Conservation (phyloP, 2,329 filamentous ascomycete genomes). For the Trichoderma guizhouense region DNA sequence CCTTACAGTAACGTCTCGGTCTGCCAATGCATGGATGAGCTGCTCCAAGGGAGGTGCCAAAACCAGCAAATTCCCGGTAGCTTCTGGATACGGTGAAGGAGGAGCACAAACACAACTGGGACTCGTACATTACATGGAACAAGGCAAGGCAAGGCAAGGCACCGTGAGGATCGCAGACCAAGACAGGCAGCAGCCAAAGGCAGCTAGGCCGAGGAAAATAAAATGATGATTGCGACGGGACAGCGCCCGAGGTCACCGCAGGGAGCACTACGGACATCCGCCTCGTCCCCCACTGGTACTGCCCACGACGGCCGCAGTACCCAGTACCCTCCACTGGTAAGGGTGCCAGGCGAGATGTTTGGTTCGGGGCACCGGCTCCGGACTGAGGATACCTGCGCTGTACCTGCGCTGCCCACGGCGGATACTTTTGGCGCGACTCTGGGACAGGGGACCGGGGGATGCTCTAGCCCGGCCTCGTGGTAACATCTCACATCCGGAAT, state of each 20-base stretch:
- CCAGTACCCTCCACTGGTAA: not conserved
- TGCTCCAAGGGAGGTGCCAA: not conserved
- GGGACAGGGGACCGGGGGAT: not conserved
- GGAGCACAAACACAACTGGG: not conserved
- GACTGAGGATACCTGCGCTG: not conserved
- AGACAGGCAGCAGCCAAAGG: constrained; percentile 11
- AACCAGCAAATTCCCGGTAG: not conserved
- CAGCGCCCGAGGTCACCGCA: not conserved
- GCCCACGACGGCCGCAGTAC: not conserved
- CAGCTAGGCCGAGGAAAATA: constrained; percentile 7
- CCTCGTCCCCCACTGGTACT: not conserved
- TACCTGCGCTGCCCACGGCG: not conserved
- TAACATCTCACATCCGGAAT: constrained; percentile 13
- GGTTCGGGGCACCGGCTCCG: not conserved
- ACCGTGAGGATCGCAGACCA: not conserved
- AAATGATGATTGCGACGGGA: constrained; percentile 8
- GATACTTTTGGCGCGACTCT: not conserved
- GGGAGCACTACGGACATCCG: not conserved
- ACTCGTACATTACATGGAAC: not conserved
- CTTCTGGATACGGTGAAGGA: not conserved
- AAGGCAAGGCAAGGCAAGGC: not conserved
- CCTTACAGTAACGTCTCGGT: not conserved
- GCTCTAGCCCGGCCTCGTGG: not conserved
- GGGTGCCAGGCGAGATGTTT: not conserved
- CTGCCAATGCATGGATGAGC: constrained; percentile 4